Percentiles rank a stretch among this genome's conserved stretches.
These are phyloP conservation scores for Ulmus americana DNA, from an alignment of 331 rosid species.

Conservation along the genomic window DNA sequence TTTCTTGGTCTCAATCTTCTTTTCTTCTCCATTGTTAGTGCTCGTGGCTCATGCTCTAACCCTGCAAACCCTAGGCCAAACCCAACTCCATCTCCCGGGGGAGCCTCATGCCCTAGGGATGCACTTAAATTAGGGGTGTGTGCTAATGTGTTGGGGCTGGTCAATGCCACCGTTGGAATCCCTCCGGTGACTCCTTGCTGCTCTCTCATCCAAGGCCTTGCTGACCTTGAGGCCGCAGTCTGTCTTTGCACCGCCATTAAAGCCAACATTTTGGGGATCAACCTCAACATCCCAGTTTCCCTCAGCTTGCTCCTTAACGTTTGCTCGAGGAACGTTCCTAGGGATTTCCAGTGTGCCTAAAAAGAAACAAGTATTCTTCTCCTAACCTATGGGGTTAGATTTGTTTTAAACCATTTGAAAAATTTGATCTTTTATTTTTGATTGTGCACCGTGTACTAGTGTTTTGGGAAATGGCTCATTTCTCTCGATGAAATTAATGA, in stretches of 20 bases:
- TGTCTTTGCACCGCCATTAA: slow-evolving; percentile 77
- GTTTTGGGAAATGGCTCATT: slow-evolving; percentile 13
- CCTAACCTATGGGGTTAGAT: background rate
- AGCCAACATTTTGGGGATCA: slow-evolving; percentile 64
- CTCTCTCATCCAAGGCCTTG: slow-evolving; percentile 57
- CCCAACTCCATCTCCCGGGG: background rate
- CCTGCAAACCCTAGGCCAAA: slow-evolving; percentile 9
- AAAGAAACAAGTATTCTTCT: background rate
- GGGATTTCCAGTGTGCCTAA: slow-evolving; percentile 51
- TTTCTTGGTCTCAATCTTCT: slow-evolving; percentile 53
- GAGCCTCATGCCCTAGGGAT: slow-evolving; percentile 47
- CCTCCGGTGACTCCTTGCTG: slow-evolving; percentile 82
- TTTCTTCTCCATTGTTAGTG: slow-evolving; percentile 51
- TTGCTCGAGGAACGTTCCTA: slow-evolving; percentile 48
- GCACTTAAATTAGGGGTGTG: slow-evolving; percentile 61
- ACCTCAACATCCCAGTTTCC: slow-evolving; percentile 59
- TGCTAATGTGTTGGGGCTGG: slow-evolving; percentile 49
- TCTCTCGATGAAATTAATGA: slow-evolving; percentile 1
- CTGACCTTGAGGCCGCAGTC: slow-evolving; percentile 61
- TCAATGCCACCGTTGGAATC: slow-evolving; percentile 44
- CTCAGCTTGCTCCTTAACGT: slow-evolving; percentile 69
- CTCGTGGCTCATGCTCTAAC: slow-evolving; percentile 41
- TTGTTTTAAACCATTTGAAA: too few relatives aligned
- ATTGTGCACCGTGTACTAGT: background rate
- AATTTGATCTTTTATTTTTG: background rate